These are phyloP conservation scores for Pouteria glomerata DNA, from an alignment of 148 eudicot species.

Conservation along the genomic window DNA sequence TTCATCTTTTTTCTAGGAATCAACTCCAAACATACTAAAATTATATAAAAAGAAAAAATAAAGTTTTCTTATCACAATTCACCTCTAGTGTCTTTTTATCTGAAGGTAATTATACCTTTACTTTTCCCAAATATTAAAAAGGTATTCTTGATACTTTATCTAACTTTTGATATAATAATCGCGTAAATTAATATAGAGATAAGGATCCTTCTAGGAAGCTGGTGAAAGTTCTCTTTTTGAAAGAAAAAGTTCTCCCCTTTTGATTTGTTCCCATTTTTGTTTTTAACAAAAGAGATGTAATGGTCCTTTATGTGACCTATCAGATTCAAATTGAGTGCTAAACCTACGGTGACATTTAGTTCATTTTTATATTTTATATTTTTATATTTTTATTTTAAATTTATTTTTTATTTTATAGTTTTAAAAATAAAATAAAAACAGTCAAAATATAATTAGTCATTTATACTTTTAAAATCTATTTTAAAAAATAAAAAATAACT, in stretches of 20 bases:
- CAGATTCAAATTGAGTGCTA: not conserved
- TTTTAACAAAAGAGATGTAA: not conserved
- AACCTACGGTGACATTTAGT: too few species aligned
- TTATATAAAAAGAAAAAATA: not conserved
- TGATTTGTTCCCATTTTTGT: not conserved
- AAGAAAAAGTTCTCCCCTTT: constrained; percentile 10
- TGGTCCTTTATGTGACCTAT: constrained; percentile 8
- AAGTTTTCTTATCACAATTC: too few species aligned
- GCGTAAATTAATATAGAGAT: too few species aligned
- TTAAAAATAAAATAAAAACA: too few species aligned
- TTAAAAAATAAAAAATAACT: too few species aligned
- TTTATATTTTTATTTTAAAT: too few species aligned
- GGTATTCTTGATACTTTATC: not conserved
- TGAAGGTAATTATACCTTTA: not conserved
- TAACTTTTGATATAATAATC: not conserved
- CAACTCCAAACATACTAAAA: too few species aligned
- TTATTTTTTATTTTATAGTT: too few species aligned
- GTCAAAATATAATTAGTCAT: too few species aligned
- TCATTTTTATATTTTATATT: too few species aligned
- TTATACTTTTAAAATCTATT: too few species aligned
- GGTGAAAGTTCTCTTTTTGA: constrained; percentile 6
- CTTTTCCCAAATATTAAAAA: constrained; percentile 2
- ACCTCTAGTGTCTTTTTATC: not conserved
- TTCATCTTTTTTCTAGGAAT: too few species aligned
- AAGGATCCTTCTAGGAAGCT: constrained; percentile 10